phyloP scores from a whole-genome alignment of 2,329 filamentous ascomycete genomes.

The Cladosporium velox region DNA sequence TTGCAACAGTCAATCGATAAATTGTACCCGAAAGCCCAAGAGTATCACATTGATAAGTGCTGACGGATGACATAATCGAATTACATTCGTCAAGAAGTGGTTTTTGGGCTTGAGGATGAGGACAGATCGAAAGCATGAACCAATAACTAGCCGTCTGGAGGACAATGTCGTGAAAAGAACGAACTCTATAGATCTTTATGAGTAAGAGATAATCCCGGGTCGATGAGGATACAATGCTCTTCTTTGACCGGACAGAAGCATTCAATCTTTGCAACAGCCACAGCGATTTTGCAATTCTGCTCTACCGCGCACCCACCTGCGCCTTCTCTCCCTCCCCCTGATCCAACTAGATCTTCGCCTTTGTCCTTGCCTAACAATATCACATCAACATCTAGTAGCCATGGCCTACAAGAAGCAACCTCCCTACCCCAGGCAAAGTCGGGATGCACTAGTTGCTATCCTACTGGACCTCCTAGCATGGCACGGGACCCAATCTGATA shows the following conservation, averaged over 20 bases:
- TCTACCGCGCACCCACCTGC: not conserved
- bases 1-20: not conserved
- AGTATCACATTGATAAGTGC: not conserved
- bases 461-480: not conserved
- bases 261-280: not conserved
- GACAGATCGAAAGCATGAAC: not conserved
- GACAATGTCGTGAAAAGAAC: not conserved
- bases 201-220: not conserved
- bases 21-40: not conserved
- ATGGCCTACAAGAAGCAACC: not conserved
- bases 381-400: not conserved
- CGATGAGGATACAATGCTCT: not conserved
- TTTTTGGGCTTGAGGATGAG: not conserved
- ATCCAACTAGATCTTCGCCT: not conserved
- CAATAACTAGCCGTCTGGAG: not conserved
- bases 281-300: not conserved
- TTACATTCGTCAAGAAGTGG: not conserved
- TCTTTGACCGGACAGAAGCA: not conserved
- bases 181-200: not conserved
- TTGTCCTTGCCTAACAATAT: not conserved
- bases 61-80: not conserved
- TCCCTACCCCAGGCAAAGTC: not conserved
- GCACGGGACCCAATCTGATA: not conserved
- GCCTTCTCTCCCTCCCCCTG: not conserved
- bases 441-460: not conserved